Base-by-base conservation (phyloP, 139 green algal genomes). In the Chlorella vulgaris region DNA sequence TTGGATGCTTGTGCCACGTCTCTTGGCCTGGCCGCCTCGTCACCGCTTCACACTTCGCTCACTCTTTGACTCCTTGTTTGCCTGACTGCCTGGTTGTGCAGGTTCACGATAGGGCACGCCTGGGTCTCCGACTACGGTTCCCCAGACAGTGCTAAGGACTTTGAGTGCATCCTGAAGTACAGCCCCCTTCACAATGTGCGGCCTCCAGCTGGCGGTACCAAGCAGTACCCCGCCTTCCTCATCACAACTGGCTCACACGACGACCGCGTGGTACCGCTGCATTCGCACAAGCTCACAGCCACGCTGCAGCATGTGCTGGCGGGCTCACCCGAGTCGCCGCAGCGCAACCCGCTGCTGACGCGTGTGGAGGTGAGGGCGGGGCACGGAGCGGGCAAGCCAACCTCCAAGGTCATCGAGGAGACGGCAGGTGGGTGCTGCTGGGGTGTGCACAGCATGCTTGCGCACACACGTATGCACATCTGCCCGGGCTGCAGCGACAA, bases 141-240 rank as follows among this genome's bases (percentile, higher is more conserved):
- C 85, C 86, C 93, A 4, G 94, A 95, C 83, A 88, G 93, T 0
- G 67, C 73, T 4, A 81, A 90, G 15, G 86, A 96, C 33, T 97
- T 97, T 63, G 28, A 84, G 1, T 94, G 81, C 71, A 80, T 98
- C 28, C 73, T 90, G 22, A 80, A 80, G 3, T 97, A 94, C 86
- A 94, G 87, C 18, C 96, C 96, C 2, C 76, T 99, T 13, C 96
- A 99, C 93, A 99, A 99, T 81, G 93, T 99, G 53, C 78, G 74
- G 7, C 10, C 68, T 31, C 93, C 94, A 0, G 43, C 68, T 68
- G 79, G 77, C 0, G 89, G 85, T 35, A 88, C 55, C 21, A 69
- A 74, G 26, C 92, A 98, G 83, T 96, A 97, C 83, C 94, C 95
- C 4, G 88, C 94, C 10, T 90, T 94, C 74, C 82, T 98, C 47